Evolutionary conservation across 2,329 filamentous ascomycete genomes (phyloP).

Genomic region (Coniochaeta hoffmannii): DNA sequence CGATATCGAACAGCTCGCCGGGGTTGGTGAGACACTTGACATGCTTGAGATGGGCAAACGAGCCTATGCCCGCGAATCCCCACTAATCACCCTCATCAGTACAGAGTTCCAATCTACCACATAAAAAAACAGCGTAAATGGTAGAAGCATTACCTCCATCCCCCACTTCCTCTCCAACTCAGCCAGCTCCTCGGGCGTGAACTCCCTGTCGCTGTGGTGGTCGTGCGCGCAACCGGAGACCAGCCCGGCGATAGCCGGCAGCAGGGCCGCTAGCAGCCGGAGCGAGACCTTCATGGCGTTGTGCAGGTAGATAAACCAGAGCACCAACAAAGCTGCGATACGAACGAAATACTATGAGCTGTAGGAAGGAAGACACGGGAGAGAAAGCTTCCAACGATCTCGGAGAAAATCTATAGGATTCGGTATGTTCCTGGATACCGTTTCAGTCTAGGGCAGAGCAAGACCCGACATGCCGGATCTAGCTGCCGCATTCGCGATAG

Average conservation of each 20-base stretch:
- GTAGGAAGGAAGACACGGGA: no score
- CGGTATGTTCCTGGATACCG: background rate
- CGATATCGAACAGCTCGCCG: slow-evolving; percentile 46
- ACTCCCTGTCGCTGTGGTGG: slow-evolving; percentile 30
- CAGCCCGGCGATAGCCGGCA: slow-evolving; percentile 1
- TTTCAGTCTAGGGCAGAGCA: background rate
- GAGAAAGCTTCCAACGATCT: no score
- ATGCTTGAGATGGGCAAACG: slow-evolving; percentile 55
- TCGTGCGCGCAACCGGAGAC: slow-evolving; percentile 8
- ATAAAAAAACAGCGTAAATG: background rate
- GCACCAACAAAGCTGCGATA: no score
- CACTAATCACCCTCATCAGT: background rate
- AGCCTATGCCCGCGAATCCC: slow-evolving; percentile 49
- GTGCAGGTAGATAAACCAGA: background rate
- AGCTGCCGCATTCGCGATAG: slow-evolving; percentile 1
- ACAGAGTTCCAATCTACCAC: background rate
- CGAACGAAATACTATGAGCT: no score
- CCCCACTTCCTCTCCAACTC: slow-evolving; percentile 52
- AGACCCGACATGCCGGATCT: background rate
- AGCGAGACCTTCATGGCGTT: slow-evolving; percentile 1
- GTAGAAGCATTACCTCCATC: slow-evolving; percentile 38
- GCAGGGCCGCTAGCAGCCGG: background rate
- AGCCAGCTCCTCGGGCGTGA: slow-evolving; percentile 40
- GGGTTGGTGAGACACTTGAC: slow-evolving; percentile 50
- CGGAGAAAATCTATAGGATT: background rate